Evolutionary conservation across 164 flowering plant genomes (phyloP), one percentile per base, ranked within the genome.

Genomic region (Aristolochia contorta): DNA sequence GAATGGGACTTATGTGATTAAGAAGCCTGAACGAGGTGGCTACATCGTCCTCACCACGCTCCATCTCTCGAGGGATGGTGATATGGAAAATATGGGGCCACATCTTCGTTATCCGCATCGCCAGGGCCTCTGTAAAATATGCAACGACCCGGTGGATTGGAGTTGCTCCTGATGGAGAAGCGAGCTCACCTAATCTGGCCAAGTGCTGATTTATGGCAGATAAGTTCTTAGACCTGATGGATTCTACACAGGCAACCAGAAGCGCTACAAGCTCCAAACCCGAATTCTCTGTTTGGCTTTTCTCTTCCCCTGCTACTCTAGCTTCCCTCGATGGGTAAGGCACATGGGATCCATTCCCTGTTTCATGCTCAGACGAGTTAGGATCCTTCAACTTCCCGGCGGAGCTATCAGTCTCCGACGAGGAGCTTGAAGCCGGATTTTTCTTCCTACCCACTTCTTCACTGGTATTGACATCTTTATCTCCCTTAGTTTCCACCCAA

Each of bases 61-160:
- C 89, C 30, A 83, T 57, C 62, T 84, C 94, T 45, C 90, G 72
- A 52, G 96, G 96, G 13, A 68, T 59, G 8, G 76, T 53, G 33
- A 90, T 54, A 19, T 84, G 86, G 65, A 93, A 93, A n/a, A 83
- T 61, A 32, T 80, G 78, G 46, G 99, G 97, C 99, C 99, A 93
- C 30, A 86, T 69, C 74, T 82, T 78, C 0, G 85, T 64, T 45
- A 75, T 83, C 49, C 97, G 70, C 7, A 88, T 70, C 1, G 95
- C 87, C 47, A 93, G 71, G 22, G 86, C 97, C 74, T 93, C 99
- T 1, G 91, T 81, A 69, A 82, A 90, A 74, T 90, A 93, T 23
- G 99, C 89, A 0, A 69, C 64, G 12, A 93, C 75, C 0, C 99
- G 84, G 50, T 76, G 76, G 20, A 90, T 69, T 4, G 90, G 57